A percentile compares a stretch with the other conserved stretches of the same genome.
Evolutionary conservation across 2,329 filamentous ascomycete genomes (phyloP).

Genomic region (Davidsoniella australis): DNA sequence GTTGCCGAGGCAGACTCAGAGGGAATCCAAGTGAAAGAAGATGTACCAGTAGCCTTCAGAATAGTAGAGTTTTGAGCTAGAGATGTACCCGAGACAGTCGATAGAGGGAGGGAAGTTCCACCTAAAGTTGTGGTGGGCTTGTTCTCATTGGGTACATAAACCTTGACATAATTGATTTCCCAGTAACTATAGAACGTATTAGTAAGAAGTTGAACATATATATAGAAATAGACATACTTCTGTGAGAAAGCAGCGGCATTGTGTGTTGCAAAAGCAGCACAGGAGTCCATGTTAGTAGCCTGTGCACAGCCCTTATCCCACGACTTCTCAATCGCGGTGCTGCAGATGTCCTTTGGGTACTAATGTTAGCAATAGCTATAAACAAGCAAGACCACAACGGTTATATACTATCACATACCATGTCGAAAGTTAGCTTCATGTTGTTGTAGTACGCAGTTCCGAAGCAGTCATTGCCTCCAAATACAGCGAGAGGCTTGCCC

Average conservation of each 20-base stretch:
- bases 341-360: constrained; percentile 46
- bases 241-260: constrained; percentile 3
- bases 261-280: constrained; percentile 22
- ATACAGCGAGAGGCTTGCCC: constrained; percentile 52
- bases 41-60: constrained; percentile 2
- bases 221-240: constrained; percentile 3
- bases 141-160: constrained; percentile 20
- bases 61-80: constrained; percentile 1
- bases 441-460: constrained; percentile 48
- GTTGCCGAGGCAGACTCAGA: no score
- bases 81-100: constrained; percentile 5
- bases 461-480: constrained; percentile 47
- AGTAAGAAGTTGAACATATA: background rate
- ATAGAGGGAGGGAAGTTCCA: background rate
- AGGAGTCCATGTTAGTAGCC: constrained; percentile 24
- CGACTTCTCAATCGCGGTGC: constrained; percentile 46
- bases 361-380: constrained; percentile 2
- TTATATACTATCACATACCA: constrained; percentile 21
- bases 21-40: constrained; percentile 3
- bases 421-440: constrained; percentile 59
- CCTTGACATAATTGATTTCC: constrained; percentile 39
- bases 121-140: constrained; percentile 4
- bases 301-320: constrained; percentile 21
- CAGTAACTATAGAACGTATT: constrained; percentile 22
- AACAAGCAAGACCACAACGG: background rate